Conservation (phyloP, 2,329 filamentous ascomycete species). For the Fusarium pseudograminearum region DNA sequence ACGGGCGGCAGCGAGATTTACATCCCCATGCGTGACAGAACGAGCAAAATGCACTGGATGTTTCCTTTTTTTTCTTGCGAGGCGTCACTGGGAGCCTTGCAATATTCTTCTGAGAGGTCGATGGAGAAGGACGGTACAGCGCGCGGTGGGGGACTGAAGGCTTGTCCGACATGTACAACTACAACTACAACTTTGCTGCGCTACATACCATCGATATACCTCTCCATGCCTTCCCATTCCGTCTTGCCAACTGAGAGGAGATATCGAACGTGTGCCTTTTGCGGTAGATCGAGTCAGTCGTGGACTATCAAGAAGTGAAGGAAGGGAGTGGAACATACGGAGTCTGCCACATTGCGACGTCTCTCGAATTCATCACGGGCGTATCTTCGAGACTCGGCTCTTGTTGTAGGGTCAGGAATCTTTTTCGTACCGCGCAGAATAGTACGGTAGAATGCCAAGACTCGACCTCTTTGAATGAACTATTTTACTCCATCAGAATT, state of each 20-base stretch:
- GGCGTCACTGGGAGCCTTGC: constrained; percentile 5
- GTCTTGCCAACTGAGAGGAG: constrained; percentile 73
- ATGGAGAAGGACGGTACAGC: constrained; percentile 7
- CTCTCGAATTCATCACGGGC: constrained; percentile 72
- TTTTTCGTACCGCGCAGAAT: constrained; percentile 66
- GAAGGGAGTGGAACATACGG: constrained; percentile 56
- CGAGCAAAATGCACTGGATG: constrained; percentile 3
- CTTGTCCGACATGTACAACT: constrained; percentile 47
- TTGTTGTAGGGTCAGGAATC: constrained; percentile 64
- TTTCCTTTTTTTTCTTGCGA: constrained; percentile 15
- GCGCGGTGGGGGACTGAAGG: neutral
- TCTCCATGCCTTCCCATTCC: constrained; percentile 72
- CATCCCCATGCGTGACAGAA: constrained; percentile 13
- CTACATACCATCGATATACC: constrained; percentile 57
- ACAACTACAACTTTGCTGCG: constrained; percentile 40
- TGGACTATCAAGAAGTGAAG: neutral
- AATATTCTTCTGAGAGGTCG: constrained; percentile 10
- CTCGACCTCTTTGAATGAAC: constrained; percentile 70
- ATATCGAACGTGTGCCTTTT: constrained; percentile 71
- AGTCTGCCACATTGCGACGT: constrained; percentile 66
- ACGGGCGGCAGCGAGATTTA: constrained; percentile 7
- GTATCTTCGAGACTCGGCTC: constrained; percentile 67
- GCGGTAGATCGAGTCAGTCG: constrained; percentile 15
- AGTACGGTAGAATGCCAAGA: constrained; percentile 68
- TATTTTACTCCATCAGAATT: constrained; percentile 46